Percentiles rank a stretch among this genome's conserved stretches.
Evolutionary conservation across 345 rosid genomes (phyloP).

Genomic region (Theobroma cacao): DNA sequence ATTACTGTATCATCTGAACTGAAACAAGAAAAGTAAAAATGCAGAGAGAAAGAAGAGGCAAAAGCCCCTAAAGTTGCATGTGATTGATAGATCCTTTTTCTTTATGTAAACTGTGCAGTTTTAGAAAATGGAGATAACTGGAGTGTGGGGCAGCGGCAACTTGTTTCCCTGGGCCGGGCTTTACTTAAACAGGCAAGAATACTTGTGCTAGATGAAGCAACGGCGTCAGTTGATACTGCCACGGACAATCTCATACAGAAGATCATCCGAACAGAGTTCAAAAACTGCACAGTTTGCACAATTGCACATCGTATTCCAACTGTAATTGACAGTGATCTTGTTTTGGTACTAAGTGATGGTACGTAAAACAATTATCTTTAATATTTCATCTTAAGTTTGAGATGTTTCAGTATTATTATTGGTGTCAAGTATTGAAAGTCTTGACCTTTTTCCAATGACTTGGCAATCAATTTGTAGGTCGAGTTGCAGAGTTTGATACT

Average conservation of each 20-base stretch:
- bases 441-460: background rate
- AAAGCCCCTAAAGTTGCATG: background rate
- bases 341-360: conserved; percentile 97
- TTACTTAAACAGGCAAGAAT: conserved; percentile 88
- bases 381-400: background rate
- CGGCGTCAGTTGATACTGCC: conserved; percentile 98
- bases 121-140: conserved; percentile 98
- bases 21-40: background rate
- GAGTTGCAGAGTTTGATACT: conserved; percentile 89
- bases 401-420: background rate
- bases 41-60: background rate
- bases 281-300: conserved; percentile 92
- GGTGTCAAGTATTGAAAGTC: background rate
- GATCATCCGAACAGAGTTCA: conserved; percentile 89
- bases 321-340: conserved; percentile 95
- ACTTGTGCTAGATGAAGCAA: conserved; percentile 97
- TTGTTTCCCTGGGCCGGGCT: conserved; percentile 90
- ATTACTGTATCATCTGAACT: background rate
- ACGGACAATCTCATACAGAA: conserved; percentile 96
- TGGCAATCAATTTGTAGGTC: conserved; percentile 54
- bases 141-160: conserved; percentile 99
- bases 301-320: conserved; percentile 99
- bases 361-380: conserved; percentile 16
- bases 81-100: conserved; percentile 12
- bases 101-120: conserved; percentile 44